Base-by-base conservation (phyloP, 306 rosid species). In the Leucaena leucocephala region DNA sequence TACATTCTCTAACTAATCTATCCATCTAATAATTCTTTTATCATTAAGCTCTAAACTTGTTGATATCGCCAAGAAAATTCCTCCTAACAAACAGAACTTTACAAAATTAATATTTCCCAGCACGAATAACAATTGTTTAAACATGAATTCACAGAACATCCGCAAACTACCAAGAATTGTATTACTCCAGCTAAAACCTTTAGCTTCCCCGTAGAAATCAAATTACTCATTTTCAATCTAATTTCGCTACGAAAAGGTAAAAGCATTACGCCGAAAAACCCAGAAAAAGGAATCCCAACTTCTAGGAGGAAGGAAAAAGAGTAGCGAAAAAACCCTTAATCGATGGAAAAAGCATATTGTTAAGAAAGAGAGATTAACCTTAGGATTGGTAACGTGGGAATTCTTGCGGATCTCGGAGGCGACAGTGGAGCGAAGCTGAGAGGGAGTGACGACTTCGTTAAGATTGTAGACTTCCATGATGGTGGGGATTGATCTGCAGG, bases 391-490 rank as follows among this genome's bases (percentile, higher is more conserved):
- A 82, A 93, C 15, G 66, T 83, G 80, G 10, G 89, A 13, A 81
- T 63, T 33, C 13, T 6, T 91, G 83, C 98, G 98, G 90, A 93
- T 87, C 93, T 95, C 78, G 3, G 97, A 42, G 82, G 99, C 88
- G 81, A 93, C 46, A 75, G 91, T 46, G 78, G 98, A 88, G 70
- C 99, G 99, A 63, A 95, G 97, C 62, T 90, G 84, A 40, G 99
- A 90, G 57, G 86, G 46, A 2, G 84, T 36, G 21, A 76, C 83
- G 76, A 89, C 89, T 55, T 95, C 99, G 79, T 91, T 27, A 0
- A 95, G 91, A 76, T 93, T 95, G 85, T 95, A 95, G 74, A 90
- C 86, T 35, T 91, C 93, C 89, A 95, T 95, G 82, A 95, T 65
- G 43, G 91, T 0, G 19, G 98, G 98, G 15, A 95, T 74, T 19